phyloP scores from a whole-genome alignment of 208 protist genomes.

The Leishmania mexicana region DNA sequence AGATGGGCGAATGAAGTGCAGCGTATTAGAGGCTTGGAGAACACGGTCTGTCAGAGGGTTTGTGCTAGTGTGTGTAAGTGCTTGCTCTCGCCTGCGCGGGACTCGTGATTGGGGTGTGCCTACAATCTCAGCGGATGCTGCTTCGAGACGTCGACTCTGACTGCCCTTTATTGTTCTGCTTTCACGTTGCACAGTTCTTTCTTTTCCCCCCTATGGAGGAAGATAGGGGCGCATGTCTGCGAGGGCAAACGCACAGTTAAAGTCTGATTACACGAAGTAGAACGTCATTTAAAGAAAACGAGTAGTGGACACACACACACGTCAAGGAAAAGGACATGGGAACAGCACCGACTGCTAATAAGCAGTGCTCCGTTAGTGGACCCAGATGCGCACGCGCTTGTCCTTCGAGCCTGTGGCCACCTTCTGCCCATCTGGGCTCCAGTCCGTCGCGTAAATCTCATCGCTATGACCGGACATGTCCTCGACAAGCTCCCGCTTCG shows the following conservation, averaged over 20 bases:
- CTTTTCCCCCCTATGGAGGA: not conserved
- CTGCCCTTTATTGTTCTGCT: not conserved
- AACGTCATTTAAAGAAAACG: not conserved
- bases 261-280: constrained; percentile 4
- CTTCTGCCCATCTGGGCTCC: constrained; percentile 96
- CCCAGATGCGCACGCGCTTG: constrained; percentile 92
- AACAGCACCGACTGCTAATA: not conserved
- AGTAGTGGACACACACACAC: not conserved
- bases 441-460: constrained; percentile 98
- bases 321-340: constrained; percentile 5
- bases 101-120: not conserved
- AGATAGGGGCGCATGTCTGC: not conserved
- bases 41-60: not conserved
- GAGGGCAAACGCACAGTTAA: not conserved
- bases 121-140: not conserved
- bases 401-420: constrained; percentile 97
- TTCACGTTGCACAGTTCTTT: not conserved
- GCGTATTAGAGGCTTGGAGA: not conserved
- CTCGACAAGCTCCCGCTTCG: constrained; percentile 90
- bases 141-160: not conserved
- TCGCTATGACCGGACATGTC: constrained; percentile 98
- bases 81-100: not conserved
- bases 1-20: not conserved
- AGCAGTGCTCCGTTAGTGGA: constrained; percentile 50
- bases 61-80: not conserved